Percentiles rank a stretch among this genome's conserved stretches.
These are phyloP conservation scores for Rhodosporidiobolus sp. DNA, from an alignment of 768 basidiomycete species.

Conservation along the genomic window DNA sequence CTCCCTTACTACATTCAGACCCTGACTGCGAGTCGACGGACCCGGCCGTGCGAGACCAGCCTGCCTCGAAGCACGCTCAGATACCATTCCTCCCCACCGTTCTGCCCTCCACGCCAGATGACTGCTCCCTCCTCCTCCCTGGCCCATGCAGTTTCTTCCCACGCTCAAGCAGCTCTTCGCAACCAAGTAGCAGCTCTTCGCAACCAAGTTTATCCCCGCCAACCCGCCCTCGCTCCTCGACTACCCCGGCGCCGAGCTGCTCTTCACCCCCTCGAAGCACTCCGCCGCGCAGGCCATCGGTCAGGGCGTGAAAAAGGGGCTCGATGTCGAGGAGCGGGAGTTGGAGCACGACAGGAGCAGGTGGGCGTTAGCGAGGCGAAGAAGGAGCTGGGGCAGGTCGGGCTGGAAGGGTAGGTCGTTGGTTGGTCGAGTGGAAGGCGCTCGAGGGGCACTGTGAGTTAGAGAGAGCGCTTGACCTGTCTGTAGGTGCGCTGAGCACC, in stretches of 20 bases:
- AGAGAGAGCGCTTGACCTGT: too few species aligned
- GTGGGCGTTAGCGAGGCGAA: constrained; percentile 47
- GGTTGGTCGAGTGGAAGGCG: constrained; percentile 55
- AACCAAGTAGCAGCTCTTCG: too few species aligned
- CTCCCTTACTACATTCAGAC: too few species aligned
- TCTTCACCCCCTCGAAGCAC: constrained; percentile 58
- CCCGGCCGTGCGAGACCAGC: constrained; percentile 48
- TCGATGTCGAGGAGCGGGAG: constrained; percentile 24
- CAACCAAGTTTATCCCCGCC: constrained; percentile 57
- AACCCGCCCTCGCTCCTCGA: constrained; percentile 59
- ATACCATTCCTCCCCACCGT: background rate
- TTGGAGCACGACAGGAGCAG: constrained; percentile 46
- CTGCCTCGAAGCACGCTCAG: constrained; percentile 20
- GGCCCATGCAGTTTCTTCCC: constrained; percentile 16
- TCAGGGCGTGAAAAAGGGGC: constrained; percentile 39
- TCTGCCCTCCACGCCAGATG: too few species aligned
- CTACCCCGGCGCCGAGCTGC: constrained; percentile 57
- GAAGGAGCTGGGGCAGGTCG: constrained; percentile 50
- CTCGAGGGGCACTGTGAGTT: constrained; percentile 60
- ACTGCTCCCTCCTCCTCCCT: background rate
- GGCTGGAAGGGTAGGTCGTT: constrained; percentile 58
- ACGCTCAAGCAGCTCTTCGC: constrained; percentile 35
- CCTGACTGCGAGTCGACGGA: constrained; percentile 35
- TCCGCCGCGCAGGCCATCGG: constrained; percentile 57
- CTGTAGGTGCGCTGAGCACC: too few species aligned